A percentile compares a stretch with the other conserved stretches of the same genome.
phyloP scores from a whole-genome alignment of 257 asterid species.

The Solanum rostratum region DNA sequence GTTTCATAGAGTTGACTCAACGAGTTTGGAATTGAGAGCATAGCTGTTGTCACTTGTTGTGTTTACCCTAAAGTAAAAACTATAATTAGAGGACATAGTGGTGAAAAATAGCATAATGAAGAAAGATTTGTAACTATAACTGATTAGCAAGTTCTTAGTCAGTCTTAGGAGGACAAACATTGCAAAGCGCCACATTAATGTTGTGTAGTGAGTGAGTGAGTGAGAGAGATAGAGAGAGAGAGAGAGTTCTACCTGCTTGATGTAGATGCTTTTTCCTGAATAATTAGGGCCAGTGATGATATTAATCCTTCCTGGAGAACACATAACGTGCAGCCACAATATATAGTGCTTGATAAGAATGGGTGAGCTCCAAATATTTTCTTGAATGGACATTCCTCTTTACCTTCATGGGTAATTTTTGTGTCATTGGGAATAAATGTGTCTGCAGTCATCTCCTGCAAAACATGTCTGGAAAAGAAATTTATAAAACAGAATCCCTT shows the following conservation, averaged over 20 bases:
- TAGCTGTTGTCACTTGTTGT: neutral
- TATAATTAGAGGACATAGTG: neutral
- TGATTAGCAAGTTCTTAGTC: neutral
- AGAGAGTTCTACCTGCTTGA: constrained; percentile 58
- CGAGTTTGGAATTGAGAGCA: neutral
- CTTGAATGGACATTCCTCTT: neutral
- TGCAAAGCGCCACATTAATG: neutral
- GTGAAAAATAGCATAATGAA: neutral
- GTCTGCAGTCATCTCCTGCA: constrained; percentile 97
- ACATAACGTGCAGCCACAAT: neutral
- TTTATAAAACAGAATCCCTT: neutral
- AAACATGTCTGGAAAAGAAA: constrained; percentile 58
- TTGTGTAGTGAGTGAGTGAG: neutral
- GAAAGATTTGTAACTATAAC: neutral
- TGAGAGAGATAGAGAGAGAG: neutral
- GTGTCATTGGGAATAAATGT: constrained; percentile 94
- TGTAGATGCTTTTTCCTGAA: constrained; percentile 91
- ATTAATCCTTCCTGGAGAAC: constrained; percentile 58
- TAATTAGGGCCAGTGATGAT: constrained; percentile 96
- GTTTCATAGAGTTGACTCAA: neutral
- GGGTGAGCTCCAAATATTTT: neutral
- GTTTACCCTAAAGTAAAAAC: neutral
- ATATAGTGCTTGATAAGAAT: neutral
- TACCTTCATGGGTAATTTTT: constrained; percentile 71
- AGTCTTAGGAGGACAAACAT: neutral